A percentile compares a stretch with the other conserved stretches of the same genome.
Conservation (phyloP, 495 filamentous ascomycete species). For the Parathielavia hyrcaniae region DNA sequence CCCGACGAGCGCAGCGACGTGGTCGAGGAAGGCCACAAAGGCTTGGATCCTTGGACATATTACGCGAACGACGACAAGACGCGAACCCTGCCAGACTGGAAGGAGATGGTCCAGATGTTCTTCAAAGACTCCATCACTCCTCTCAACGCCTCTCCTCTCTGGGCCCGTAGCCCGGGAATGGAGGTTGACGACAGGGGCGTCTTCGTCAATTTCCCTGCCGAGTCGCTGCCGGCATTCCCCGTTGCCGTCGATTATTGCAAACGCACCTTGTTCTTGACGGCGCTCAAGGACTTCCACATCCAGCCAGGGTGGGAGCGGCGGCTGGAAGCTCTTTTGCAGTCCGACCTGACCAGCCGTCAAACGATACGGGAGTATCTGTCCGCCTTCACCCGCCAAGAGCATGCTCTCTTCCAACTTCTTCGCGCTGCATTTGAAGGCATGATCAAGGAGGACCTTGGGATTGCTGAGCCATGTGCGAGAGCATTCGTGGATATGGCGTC, state of each 20-base stretch:
- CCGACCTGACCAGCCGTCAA: slow-evolving; percentile 54
- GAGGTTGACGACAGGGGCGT: slow-evolving; percentile 33
- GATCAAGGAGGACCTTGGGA: slow-evolving; percentile 41
- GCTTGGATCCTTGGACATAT: slow-evolving; percentile 56
- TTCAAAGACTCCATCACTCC: slow-evolving; percentile 38
- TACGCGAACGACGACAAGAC: slow-evolving; percentile 35
- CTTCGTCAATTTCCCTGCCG: slow-evolving; percentile 40
- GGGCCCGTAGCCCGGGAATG: slow-evolving; percentile 16
- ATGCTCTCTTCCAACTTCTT: slow-evolving; percentile 41
- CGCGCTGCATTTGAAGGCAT: slow-evolving; percentile 55
- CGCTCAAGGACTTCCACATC: slow-evolving; percentile 56
- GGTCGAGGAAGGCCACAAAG: slow-evolving; percentile 82
- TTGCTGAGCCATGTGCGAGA: slow-evolving; percentile 50
- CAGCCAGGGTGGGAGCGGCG: slow-evolving; percentile 82
- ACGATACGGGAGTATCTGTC: slow-evolving; percentile 49
- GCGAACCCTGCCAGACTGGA: slow-evolving; percentile 43
- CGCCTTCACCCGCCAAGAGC: slow-evolving; percentile 20
- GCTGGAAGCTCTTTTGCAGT: slow-evolving; percentile 61
- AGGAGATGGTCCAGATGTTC: slow-evolving; percentile 39
- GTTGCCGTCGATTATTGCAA: slow-evolving; percentile 64
- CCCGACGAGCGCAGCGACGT: slow-evolving; percentile 68
- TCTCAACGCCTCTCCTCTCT: slow-evolving; percentile 17
- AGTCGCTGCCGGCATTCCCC: slow-evolving; percentile 50
- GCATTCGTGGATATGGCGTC: slow-evolving; percentile 64
- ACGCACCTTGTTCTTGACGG: slow-evolving; percentile 66